These are phyloP conservation scores for Epichloe gansuensis DNA, from an alignment of 2,329 filamentous ascomycete genomes.

Conservation along the genomic window DNA sequence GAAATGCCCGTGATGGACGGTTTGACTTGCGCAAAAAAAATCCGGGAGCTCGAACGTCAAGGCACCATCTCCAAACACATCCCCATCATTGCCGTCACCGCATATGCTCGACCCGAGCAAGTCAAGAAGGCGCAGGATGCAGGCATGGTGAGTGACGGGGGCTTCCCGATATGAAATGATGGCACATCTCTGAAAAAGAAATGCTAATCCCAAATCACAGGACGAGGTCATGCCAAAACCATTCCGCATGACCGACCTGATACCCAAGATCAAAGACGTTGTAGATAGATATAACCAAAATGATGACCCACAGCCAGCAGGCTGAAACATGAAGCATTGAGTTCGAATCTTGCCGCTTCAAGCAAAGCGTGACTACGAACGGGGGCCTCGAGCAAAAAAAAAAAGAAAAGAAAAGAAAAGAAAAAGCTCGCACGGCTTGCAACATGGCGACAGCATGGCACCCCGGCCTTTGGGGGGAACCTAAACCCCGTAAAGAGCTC, in stretches of 20 bases:
- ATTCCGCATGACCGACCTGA: constrained; percentile 6
- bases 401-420: too few species aligned
- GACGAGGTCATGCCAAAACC: constrained; percentile 6
- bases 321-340: not conserved
- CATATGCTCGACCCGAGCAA: constrained; percentile 63
- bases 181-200: not conserved
- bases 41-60: constrained; percentile 51
- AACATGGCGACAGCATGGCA: too few species aligned
- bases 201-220: not conserved
- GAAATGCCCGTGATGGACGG: constrained; percentile 80
- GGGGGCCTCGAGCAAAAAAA: too few species aligned
- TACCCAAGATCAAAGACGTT: constrained; percentile 6
- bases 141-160: constrained; percentile 49
- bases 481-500: too few species aligned
- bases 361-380: too few species aligned
- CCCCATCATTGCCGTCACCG: constrained; percentile 69
- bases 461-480: too few species aligned
- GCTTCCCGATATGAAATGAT: too few species aligned
- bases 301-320: not conserved
- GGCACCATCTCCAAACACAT: constrained; percentile 51
- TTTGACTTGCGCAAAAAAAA: constrained; percentile 56
- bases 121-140: constrained; percentile 55
- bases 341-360: too few species aligned
- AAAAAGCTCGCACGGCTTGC: too few species aligned
- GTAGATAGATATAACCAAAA: not conserved